Conservation (phyloP, 2,329 filamentous ascomycete genomes). For the Beauveria sp. region DNA sequence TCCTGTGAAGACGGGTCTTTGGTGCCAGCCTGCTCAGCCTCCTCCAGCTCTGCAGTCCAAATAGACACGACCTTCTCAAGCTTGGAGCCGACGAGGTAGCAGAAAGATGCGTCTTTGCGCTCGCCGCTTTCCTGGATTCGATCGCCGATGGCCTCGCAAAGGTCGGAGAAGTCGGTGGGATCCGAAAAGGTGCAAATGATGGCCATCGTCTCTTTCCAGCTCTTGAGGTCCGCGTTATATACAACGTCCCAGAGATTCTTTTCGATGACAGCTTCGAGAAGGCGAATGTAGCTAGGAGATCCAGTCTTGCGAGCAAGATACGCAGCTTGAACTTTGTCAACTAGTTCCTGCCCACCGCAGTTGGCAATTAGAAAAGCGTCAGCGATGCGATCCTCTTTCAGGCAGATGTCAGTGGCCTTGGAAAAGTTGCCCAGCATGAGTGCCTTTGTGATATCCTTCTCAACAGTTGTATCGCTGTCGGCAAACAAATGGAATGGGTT, state of each 20-base stretch:
- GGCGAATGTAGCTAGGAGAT: conserved; percentile 82
- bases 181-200: conserved; percentile 93
- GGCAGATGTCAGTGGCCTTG: conserved; percentile 78
- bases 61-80: conserved; percentile 94
- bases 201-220: conserved; percentile 97
- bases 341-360: conserved; percentile 84
- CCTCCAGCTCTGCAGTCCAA: conserved; percentile 84
- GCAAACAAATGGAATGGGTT: conserved; percentile 88
- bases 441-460: conserved; percentile 79
- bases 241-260: conserved; percentile 99
- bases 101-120: conserved; percentile 90
- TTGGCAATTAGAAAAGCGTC: conserved; percentile 98
- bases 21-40: conserved; percentile 69
- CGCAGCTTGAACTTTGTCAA: conserved; percentile 86
- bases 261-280: conserved; percentile 83
- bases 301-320: conserved; percentile 80
- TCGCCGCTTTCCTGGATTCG: conserved; percentile 71
- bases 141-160: conserved; percentile 92
- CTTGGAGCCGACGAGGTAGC: conserved; percentile 91
- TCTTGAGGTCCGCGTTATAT: conserved; percentile 83
- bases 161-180: conserved; percentile 81
- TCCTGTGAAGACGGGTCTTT: conserved; percentile 58
- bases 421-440: conserved; percentile 87
- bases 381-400: conserved; percentile 82
- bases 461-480: conserved; percentile 73